phyloP scores from a whole-genome alignment of 129 eudicot genomes.

The Helianthus tuberosus region DNA sequence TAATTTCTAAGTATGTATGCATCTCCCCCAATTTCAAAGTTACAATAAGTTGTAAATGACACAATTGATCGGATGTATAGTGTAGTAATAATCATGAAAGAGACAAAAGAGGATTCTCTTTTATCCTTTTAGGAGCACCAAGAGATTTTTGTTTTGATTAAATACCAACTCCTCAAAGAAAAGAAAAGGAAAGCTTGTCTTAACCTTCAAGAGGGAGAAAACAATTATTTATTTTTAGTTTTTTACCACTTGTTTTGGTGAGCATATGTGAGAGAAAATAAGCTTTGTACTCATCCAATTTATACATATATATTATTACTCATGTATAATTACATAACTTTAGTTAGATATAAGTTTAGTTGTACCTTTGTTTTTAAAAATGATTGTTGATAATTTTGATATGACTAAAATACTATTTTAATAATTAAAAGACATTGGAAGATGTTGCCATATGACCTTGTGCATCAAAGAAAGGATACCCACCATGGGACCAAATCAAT shows the following conservation, averaged over 20 bases:
- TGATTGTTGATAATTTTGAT: not conserved
- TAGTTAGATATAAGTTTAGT: not conserved
- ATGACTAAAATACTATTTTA: not conserved
- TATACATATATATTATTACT: not conserved
- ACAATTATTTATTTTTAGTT: constrained; percentile 3
- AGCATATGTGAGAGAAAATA: constrained; percentile 30
- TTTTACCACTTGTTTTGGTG: constrained; percentile 15
- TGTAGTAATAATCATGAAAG: constrained; percentile 13
- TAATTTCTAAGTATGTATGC: constrained; percentile 29
- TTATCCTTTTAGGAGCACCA: constrained; percentile 27
- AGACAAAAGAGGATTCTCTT: constrained; percentile 28
- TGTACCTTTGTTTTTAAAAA: not conserved
- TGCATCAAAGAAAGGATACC: constrained; percentile 37
- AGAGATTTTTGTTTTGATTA: not conserved
- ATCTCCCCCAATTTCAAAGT: constrained; percentile 29
- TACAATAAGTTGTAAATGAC: constrained; percentile 28
- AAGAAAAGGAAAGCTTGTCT: constrained; percentile 2
- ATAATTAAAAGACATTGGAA: constrained; percentile 33
- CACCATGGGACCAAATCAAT: constrained; percentile 45
- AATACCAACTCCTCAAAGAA: constrained; percentile 8
- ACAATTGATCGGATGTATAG: not conserved
- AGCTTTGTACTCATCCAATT: not conserved
- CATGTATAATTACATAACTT: not conserved
- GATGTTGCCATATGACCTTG: constrained; percentile 40
- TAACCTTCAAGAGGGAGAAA: constrained; percentile 23